Evolutionary conservation across 2,329 filamentous ascomycete species (phyloP).

Genomic region (Xylaria multiplex): DNA sequence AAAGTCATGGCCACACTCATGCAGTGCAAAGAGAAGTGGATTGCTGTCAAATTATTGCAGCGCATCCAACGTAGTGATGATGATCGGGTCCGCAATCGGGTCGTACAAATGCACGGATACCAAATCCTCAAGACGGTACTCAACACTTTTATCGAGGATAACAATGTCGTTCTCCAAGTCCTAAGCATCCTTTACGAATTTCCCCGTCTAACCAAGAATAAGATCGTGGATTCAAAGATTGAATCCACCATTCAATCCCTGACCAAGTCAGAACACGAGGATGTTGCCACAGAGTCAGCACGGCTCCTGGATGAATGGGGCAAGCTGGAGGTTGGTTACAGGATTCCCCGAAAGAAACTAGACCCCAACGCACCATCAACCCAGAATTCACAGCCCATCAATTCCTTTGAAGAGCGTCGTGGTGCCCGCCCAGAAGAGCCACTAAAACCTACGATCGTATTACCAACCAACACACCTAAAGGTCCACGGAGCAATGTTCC

Average conservation of each 20-base stretch:
- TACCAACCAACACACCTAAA: constrained; percentile 64
- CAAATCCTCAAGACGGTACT: constrained; percentile 91
- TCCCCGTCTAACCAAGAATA: constrained; percentile 92
- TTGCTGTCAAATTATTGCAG: constrained; percentile 90
- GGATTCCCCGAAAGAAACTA: constrained; percentile 89
- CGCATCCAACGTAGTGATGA: constrained; percentile 90
- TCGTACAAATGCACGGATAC: constrained; percentile 97
- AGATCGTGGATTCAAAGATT: constrained; percentile 96
- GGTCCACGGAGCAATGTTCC: constrained; percentile 69
- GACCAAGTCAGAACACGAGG: constrained; percentile 73
- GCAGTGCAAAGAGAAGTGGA: constrained; percentile 99
- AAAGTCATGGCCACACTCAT: constrained; percentile 77
- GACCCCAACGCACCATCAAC: constrained; percentile 70
- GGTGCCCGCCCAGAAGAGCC: constrained; percentile 61
- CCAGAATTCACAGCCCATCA: constrained; percentile 56
- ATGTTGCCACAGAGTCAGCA: constrained; percentile 76
- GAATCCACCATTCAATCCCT: constrained; percentile 81
- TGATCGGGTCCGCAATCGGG: constrained; percentile 84
- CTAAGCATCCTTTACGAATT: constrained; percentile 89
- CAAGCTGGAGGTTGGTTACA: constrained; percentile 88
- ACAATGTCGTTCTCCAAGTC: constrained; percentile 88
- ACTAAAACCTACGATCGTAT: constrained; percentile 55
- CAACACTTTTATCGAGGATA: constrained; percentile 85
- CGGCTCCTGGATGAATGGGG: constrained; percentile 85
- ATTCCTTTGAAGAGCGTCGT: constrained; percentile 72